Percentiles rank a stretch among this genome's conserved stretches.
Conservation (phyloP, 345 rosid genomes). For the Salix suchowensis region DNA sequence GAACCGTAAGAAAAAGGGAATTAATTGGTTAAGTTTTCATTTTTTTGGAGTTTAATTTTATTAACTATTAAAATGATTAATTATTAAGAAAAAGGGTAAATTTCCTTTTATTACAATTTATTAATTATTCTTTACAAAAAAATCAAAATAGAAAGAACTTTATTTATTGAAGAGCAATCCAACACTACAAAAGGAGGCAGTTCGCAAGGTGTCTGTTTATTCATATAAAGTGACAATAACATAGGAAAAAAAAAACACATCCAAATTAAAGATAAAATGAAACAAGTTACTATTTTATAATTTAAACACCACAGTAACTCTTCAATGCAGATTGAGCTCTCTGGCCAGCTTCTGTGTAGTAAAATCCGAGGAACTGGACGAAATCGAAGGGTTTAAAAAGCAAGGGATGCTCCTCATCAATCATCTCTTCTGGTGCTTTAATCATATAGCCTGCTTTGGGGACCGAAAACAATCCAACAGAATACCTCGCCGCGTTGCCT, state of each 20-base stretch:
- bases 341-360: slow-evolving; percentile 12
- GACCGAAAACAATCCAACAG: slow-evolving; percentile 24
- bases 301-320: slow-evolving; percentile 20
- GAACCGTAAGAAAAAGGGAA: too few species aligned
- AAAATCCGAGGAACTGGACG: slow-evolving; percentile 1
- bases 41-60: too few species aligned
- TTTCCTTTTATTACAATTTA: too few species aligned
- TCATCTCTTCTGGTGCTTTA: slow-evolving; percentile 21
- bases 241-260: neutral
- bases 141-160: too few species aligned
- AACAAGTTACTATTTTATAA: neutral
- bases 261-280: neutral
- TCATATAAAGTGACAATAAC: too few species aligned
- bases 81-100: too few species aligned
- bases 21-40: too few species aligned
- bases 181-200: too few species aligned
- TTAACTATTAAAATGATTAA: too few species aligned
- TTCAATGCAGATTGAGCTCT: slow-evolving; percentile 8
- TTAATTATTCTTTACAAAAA: too few species aligned
- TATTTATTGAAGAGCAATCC: too few species aligned
- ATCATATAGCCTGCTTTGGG: slow-evolving; percentile 14
- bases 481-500: slow-evolving; percentile 35
- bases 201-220: too few species aligned
- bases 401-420: slow-evolving; percentile 33
- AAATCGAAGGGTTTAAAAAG: slow-evolving; percentile 33